Evolutionary conservation across 768 basidiomycete genomes (phyloP).

Genomic region (Chalciporus sphaerocephalus): DNA sequence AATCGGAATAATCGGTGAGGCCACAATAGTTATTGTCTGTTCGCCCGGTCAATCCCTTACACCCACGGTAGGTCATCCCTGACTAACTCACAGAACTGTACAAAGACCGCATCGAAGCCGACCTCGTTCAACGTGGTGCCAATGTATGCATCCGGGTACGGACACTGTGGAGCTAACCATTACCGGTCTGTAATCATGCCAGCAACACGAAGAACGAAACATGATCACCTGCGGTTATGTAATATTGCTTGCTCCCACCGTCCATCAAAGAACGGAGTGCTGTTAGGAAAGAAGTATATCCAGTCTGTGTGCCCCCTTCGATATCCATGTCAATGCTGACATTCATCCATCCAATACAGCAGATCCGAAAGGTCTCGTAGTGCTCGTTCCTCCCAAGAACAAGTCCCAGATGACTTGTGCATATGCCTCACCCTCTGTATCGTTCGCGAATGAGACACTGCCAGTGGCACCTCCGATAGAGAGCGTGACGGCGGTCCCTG

Average conservation of each 20-base stretch:
- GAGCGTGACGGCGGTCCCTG: conserved; percentile 57
- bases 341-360: conserved; percentile 68
- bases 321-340: conserved; percentile 43
- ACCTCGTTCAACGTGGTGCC: conserved; percentile 40
- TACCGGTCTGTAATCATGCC: conserved; percentile 3
- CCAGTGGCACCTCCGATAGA: conserved; percentile 63
- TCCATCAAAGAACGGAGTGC: conserved; percentile 27
- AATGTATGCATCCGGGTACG: conserved; percentile 45
- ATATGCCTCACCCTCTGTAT: conserved; percentile 52
- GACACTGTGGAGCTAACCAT: conserved; percentile 38
- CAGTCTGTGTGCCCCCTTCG: conserved; percentile 38
- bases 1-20: conserved; percentile 39
- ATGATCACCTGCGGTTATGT: conserved; percentile 39
- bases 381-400: conserved; percentile 61
- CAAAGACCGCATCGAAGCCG: conserved; percentile 47
- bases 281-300: conserved; percentile 29
- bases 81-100: conserved; percentile 40
- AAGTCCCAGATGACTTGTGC: conserved; percentile 64
- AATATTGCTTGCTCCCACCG: conserved; percentile 34
- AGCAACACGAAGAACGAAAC: not conserved
- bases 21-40: conserved; percentile 47
- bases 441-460: conserved; percentile 54
- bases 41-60: conserved; percentile 7
- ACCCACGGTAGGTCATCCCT: conserved; percentile 6
- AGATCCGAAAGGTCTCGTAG: conserved; percentile 63